Evolutionary conservation across 345 rosid genomes (phyloP).

Genomic region (Raphanus raphanistrum): DNA sequence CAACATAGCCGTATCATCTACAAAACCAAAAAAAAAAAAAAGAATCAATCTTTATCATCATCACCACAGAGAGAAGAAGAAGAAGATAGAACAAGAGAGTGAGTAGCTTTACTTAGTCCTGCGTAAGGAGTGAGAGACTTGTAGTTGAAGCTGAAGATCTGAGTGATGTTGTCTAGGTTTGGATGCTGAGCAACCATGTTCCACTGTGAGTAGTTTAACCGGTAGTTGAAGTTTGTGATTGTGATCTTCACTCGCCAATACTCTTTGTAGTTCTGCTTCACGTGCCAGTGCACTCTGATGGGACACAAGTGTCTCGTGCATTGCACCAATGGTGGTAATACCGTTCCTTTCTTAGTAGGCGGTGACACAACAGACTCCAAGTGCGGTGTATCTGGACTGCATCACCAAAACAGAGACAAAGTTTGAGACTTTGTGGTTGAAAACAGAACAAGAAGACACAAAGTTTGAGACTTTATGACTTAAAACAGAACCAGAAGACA

Average conservation of each 20-base stretch:
- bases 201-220: conserved; percentile 80
- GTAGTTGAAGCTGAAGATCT: conserved; percentile 72
- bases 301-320: conserved; percentile 95
- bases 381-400: conserved; percentile 59
- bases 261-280: conserved; percentile 80
- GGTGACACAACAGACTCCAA: conserved; percentile 66
- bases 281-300: conserved; percentile 81
- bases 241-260: conserved; percentile 93
- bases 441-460: too few relatives aligned
- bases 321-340: conserved; percentile 54
- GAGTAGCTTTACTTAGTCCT: conserved; percentile 58
- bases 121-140: conserved; percentile 73
- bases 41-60: not conserved
- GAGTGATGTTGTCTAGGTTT: conserved; percentile 71
- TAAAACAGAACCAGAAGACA: too few relatives aligned
- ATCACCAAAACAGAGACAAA: not conserved
- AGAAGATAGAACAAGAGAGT: not conserved
- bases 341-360: conserved; percentile 41
- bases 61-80: not conserved
- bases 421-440: not conserved
- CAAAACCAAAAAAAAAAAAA: conserved; percentile 12
- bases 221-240: conserved; percentile 77
- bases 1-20: conserved; percentile 89
- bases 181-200: conserved; percentile 88
- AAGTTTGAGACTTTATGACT: too few relatives aligned